Evolutionary conservation across 495 filamentous ascomycete species (phyloP).

Genomic region (Sporormia fimetaria): DNA sequence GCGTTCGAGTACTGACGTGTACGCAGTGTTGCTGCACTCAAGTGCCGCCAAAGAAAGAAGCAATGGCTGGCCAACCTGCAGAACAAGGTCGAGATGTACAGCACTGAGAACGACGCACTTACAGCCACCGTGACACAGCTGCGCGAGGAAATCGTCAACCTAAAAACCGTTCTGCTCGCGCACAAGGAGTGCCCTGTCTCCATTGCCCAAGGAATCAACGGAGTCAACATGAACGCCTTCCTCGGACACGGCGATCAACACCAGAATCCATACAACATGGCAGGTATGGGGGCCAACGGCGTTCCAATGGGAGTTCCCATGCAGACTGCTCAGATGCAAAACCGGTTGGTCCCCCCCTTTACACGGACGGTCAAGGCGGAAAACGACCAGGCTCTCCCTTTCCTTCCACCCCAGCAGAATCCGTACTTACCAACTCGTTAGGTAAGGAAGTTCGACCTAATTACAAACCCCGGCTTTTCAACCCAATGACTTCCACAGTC

Average conservation of each 20-base stretch:
- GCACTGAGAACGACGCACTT: constrained; percentile 79
- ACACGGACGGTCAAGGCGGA: neutral
- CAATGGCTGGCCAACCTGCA: constrained; percentile 97
- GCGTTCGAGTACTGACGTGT: constrained; percentile 8
- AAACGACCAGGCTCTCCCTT: no score
- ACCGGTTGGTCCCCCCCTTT: constrained; percentile 12
- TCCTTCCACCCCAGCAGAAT: no score
- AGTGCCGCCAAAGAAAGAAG: constrained; percentile 97
- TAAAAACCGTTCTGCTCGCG: constrained; percentile 85
- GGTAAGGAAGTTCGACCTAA: no score
- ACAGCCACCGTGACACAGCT: constrained; percentile 70
- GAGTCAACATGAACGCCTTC: constrained; percentile 54
- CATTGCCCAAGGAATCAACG: constrained; percentile 69
- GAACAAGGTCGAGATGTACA: constrained; percentile 85
- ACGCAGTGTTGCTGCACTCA: constrained; percentile 79
- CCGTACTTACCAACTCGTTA: no score
- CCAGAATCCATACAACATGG: constrained; percentile 65
- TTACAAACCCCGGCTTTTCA: no score
- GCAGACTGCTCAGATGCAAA: constrained; percentile 23
- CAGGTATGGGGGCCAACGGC: constrained; percentile 34
- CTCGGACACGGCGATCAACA: constrained; percentile 38
- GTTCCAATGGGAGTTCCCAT: constrained; percentile 21
- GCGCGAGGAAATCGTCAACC: constrained; percentile 86
- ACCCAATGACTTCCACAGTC: no score
- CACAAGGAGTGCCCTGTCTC: constrained; percentile 96